These are phyloP conservation scores for Glycyrrhiza uralensis DNA, from an alignment of 306 rosid genomes.

Conservation along the genomic window DNA sequence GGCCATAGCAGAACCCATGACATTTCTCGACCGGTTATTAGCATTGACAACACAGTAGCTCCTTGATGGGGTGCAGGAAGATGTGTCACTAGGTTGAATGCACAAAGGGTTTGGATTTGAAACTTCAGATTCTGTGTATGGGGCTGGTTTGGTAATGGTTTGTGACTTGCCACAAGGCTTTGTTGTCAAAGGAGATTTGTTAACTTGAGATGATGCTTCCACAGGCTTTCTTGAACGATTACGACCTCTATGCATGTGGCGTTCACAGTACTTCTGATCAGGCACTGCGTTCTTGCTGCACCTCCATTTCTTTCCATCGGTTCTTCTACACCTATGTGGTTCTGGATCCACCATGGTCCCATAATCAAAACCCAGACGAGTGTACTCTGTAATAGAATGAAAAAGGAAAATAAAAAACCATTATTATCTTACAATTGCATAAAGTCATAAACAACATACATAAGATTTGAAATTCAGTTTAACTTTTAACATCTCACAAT, in stretches of 20 bases:
- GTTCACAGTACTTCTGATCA: constrained; percentile 68
- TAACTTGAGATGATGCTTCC: constrained; percentile 56
- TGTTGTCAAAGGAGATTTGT: constrained; percentile 38
- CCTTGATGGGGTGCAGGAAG: constrained; percentile 8
- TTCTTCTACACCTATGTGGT: constrained; percentile 80
- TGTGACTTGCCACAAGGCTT: constrained; percentile 24
- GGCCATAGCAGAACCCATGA: constrained; percentile 7
- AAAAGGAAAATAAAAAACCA: constrained; percentile 3
- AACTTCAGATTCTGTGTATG: constrained; percentile 18
- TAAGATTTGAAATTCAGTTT: neutral
- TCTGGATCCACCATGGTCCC: constrained; percentile 53
- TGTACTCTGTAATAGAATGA: constrained; percentile 40
- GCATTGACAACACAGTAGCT: constrained; percentile 9
- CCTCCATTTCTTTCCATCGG: constrained; percentile 97
- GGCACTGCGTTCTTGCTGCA: constrained; percentile 50
- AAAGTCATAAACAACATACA: neutral
- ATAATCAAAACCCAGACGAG: constrained; percentile 32
- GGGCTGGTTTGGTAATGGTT: neutral
- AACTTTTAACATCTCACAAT: neutral
- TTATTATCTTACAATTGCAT: constrained; percentile 8
- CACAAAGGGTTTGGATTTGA: constrained; percentile 31
- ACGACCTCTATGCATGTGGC: constrained; percentile 88
- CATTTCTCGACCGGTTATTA: constrained; percentile 22
- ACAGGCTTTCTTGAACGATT: constrained; percentile 99
- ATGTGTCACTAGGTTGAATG: constrained; percentile 31